These are phyloP conservation scores for Eucalyptus melliodora DNA, from an alignment of 345 rosid species.

Conservation along the genomic window DNA sequence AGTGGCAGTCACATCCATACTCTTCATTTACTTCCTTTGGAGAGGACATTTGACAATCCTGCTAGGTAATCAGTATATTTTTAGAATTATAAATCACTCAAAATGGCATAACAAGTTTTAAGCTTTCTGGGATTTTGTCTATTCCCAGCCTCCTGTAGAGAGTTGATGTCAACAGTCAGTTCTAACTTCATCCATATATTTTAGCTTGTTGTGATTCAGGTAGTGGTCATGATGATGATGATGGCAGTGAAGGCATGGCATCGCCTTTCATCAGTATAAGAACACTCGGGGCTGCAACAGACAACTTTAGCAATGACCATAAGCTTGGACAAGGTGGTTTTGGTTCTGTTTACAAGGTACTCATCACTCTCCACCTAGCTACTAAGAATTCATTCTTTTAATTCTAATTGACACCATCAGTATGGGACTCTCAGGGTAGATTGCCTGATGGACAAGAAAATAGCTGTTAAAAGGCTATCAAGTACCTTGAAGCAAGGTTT, in stretches of 20 bases:
- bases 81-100: background rate
- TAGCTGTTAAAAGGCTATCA: constrained; percentile 23
- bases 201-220: background rate
- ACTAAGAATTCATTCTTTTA: background rate
- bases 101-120: background rate
- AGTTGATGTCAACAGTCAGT: background rate
- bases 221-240: background rate
- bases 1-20: background rate
- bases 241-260: background rate
- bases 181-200: background rate
- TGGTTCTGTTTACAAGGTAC: constrained; percentile 21
- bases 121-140: background rate
- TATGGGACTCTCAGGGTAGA: constrained; percentile 2
- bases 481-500: constrained; percentile 7
- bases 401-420: background rate
- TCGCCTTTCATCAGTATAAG: constrained; percentile 6
- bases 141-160: background rate
- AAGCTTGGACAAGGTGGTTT: constrained; percentile 31
- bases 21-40: constrained; percentile 5
- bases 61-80: background rate
- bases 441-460: constrained; percentile 4
- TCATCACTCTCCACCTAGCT: background rate
- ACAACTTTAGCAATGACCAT: constrained; percentile 8
- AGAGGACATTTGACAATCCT: background rate
- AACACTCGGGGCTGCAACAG: constrained; percentile 6